Evolutionary conservation across 83 land plant species (phyloP).

Genomic region (Thuja plicata): DNA sequence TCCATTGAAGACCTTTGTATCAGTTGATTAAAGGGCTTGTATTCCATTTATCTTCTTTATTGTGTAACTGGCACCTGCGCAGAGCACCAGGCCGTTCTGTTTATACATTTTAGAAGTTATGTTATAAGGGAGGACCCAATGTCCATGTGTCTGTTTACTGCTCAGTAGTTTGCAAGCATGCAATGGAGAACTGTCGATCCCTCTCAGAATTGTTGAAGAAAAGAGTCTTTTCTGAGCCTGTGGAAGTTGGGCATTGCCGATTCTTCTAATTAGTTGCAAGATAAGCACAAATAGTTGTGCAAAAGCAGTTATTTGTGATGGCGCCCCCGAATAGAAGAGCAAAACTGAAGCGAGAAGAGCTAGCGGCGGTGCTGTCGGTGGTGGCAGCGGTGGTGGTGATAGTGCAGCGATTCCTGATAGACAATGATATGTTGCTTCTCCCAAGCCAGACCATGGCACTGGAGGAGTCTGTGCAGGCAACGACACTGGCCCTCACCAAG

Average conservation of each 20-base stretch:
- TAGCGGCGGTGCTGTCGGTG: conserved; percentile 21
- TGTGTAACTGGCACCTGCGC: not conserved
- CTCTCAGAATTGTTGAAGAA: not conserved
- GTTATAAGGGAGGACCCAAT: not conserved
- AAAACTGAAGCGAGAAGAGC: conserved; percentile 20
- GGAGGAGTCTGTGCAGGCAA: conserved; percentile 22
- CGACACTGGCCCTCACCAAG: conserved; percentile 30
- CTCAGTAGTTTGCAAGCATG: not conserved
- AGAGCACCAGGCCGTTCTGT: not conserved
- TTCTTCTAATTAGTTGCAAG: not conserved
- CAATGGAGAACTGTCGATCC: not conserved
- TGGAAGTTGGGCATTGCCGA: not conserved
- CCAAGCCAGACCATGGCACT: conserved; percentile 36
- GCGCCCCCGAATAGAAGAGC: not conserved
- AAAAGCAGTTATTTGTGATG: not conserved
- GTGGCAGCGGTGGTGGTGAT: conserved; percentile 22
- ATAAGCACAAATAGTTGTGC: not conserved
- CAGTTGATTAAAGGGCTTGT: not conserved
- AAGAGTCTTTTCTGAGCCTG: not conserved
- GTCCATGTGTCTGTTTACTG: not conserved
- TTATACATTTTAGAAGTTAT: not conserved
- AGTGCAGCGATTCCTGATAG: conserved; percentile 20
- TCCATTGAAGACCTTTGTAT: not conserved
- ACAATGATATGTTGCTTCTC: conserved; percentile 21
- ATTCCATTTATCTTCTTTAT: not conserved